A percentile compares a stretch with the other conserved stretches of the same genome.
Conservation (phyloP, 2,329 filamentous ascomycete species). For the Talaromyces verruculosus region DNA sequence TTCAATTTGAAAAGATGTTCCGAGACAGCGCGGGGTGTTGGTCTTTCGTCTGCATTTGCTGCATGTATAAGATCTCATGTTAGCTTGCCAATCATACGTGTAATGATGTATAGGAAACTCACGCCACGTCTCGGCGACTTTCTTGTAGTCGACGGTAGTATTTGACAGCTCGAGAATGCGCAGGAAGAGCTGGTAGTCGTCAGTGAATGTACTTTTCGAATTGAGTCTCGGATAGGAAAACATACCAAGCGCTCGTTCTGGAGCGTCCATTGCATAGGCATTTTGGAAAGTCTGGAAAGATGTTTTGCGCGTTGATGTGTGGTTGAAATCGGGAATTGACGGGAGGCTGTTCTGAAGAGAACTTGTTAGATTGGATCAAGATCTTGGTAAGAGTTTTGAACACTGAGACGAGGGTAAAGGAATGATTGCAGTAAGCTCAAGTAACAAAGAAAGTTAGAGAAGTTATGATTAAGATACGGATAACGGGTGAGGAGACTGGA, state of each 20-base stretch:
- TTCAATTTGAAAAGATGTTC: conserved; percentile 18
- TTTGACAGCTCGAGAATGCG: not conserved
- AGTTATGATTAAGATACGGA: not conserved
- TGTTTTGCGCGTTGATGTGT: not conserved
- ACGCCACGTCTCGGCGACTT: conserved; percentile 17
- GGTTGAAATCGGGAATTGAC: not conserved
- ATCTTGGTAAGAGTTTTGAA: not conserved
- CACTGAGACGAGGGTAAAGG: not conserved
- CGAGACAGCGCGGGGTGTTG: conserved; percentile 16
- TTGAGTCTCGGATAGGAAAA: not conserved
- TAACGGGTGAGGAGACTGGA: not conserved
- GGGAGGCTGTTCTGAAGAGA: not conserved
- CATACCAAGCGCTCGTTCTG: conserved; percentile 14
- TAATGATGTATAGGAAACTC: not conserved
- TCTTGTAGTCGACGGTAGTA: conserved; percentile 8
- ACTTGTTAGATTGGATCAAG: not conserved
- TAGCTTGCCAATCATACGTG: not conserved
- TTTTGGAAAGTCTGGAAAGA: not conserved
- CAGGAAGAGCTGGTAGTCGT: conserved; percentile 1
- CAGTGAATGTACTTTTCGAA: not conserved
- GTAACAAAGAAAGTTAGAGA: too few species aligned
- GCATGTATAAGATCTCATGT: not conserved
- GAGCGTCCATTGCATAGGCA: conserved; percentile 16
- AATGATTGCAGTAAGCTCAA: too few species aligned
- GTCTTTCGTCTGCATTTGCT: conserved; percentile 14